phyloP scores from a whole-genome alignment of 805 yeast genomes.

The Cyberlindnera maritima region DNA sequence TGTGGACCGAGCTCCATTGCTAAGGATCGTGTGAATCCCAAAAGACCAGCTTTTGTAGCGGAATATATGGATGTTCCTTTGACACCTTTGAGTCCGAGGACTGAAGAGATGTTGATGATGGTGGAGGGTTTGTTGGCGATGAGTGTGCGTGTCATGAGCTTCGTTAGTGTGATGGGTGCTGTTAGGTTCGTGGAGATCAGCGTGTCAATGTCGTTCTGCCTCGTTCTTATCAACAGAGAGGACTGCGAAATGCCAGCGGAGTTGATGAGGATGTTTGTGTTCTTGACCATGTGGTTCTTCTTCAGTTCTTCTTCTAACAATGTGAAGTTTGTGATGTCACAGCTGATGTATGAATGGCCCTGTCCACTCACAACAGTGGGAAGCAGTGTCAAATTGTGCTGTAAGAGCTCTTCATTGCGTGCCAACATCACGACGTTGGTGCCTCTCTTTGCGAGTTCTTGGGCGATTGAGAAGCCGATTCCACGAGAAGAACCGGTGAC shows the following conservation, averaged over 20 bases:
- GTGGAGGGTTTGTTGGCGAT: constrained; percentile 34
- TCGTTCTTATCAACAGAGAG: constrained; percentile 44
- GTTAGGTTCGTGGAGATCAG: constrained; percentile 55
- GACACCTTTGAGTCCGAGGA: constrained; percentile 45
- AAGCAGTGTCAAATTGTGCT: constrained; percentile 19
- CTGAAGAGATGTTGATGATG: constrained; percentile 66
- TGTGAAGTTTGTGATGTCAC: constrained; percentile 17
- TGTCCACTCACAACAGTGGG: constrained; percentile 13
- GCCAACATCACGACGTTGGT: constrained; percentile 51
- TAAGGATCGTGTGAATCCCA: constrained; percentile 56
- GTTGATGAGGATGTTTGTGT: constrained; percentile 31
- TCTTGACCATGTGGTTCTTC: constrained; percentile 7
- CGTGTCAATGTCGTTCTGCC: constrained; percentile 38
- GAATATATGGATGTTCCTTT: constrained; percentile 67
- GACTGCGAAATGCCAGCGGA: constrained; percentile 63
- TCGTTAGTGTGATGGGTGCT: constrained; percentile 60
- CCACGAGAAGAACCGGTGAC: constrained; percentile 75
- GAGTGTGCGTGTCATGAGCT: constrained; percentile 50
- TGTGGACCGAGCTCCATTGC: constrained; percentile 56
- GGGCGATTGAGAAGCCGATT: constrained; percentile 58
- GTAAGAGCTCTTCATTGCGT: constrained; percentile 39
- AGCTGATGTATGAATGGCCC: constrained; percentile 16
- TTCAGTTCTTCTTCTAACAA: constrained; percentile 1
- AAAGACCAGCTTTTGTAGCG: constrained; percentile 68
- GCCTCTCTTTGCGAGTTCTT: constrained; percentile 47